Conservation (phyloP, 352 stramenopile genomes). For the Globisporangium splendens region DNA sequence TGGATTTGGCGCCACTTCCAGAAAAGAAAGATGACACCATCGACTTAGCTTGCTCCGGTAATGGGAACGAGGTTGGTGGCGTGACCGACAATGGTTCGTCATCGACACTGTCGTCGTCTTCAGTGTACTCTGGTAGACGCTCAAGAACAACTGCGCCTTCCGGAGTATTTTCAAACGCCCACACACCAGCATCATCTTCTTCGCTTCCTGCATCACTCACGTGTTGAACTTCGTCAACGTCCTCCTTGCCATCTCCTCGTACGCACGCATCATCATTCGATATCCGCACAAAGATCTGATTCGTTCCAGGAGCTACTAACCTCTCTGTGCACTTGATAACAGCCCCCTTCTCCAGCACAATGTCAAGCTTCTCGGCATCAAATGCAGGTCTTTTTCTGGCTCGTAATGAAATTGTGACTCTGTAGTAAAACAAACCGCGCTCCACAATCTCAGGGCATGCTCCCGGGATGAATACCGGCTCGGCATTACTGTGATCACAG, state of each 20-base stretch:
- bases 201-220: slow-evolving; percentile 10
- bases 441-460: slow-evolving; percentile 60
- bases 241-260: slow-evolving; percentile 5
- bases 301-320: slow-evolving; percentile 51
- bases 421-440: slow-evolving; percentile 61
- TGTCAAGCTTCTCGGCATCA: slow-evolving; percentile 45
- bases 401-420: slow-evolving; percentile 46
- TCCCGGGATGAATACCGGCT: slow-evolving; percentile 51
- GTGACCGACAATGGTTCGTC: neutral
- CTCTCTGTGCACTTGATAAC: slow-evolving; percentile 52
- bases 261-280: slow-evolving; percentile 7
- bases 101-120: slow-evolving; percentile 16
- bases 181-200: slow-evolving; percentile 43
- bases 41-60: slow-evolving; percentile 73
- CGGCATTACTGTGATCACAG: neutral
- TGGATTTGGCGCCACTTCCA: slow-evolving; percentile 34
- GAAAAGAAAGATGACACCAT: slow-evolving; percentile 61
- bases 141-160: slow-evolving; percentile 60
- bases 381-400: slow-evolving; percentile 44
- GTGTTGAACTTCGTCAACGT: slow-evolving; percentile 8
- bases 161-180: slow-evolving; percentile 64
- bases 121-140: slow-evolving; percentile 44
- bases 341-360: slow-evolving; percentile 47
- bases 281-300: slow-evolving; percentile 62
- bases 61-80: slow-evolving; percentile 13